phyloP scores from a whole-genome alignment of 352 stramenopile species.

The Pythium aphanidermatum region DNA sequence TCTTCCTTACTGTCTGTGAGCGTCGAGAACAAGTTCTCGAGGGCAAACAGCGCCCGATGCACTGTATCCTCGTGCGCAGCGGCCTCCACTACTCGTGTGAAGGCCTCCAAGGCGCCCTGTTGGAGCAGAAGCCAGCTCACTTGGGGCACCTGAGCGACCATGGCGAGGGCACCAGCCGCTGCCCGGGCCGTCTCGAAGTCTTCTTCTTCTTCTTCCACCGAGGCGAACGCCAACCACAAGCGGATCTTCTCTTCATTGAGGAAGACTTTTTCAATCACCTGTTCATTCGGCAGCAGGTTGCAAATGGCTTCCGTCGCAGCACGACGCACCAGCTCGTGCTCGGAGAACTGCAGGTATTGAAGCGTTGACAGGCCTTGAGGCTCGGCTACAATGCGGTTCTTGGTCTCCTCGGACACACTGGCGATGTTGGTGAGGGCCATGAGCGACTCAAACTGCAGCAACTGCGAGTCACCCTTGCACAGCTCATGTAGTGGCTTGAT shows the following conservation, averaged over 20 bases:
- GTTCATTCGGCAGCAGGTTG: conserved; percentile 93
- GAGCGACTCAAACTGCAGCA: conserved; percentile 91
- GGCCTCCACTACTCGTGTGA: conserved; percentile 43
- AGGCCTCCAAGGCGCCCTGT: conserved; percentile 53
- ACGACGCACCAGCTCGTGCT: conserved; percentile 95
- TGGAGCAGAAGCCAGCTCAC: conserved; percentile 71
- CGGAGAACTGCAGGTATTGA: conserved; percentile 94
- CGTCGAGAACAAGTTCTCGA: conserved; percentile 70
- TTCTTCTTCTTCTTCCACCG: conserved; percentile 86
- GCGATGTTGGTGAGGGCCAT: conserved; percentile 97
- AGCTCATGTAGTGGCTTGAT: conserved; percentile 89
- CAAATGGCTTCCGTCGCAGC: conserved; percentile 95
- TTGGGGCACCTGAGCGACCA: conserved; percentile 81
- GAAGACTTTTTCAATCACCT: conserved; percentile 93
- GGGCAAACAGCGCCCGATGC: conserved; percentile 64
- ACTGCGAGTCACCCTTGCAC: conserved; percentile 91
- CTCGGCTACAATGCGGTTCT: conserved; percentile 79
- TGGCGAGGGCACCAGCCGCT: conserved; percentile 90
- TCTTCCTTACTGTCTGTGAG: conserved; percentile 11
- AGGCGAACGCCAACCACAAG: conserved; percentile 92
- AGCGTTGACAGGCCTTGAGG: conserved; percentile 68
- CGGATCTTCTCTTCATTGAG: conserved; percentile 89
- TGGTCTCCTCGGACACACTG: conserved; percentile 91
- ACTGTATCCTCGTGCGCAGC: conserved; percentile 58
- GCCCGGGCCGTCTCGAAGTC: conserved; percentile 91